Base-by-base conservation (phyloP, 2,329 filamentous ascomycete species). In the Xylariaceae sp. region DNA sequence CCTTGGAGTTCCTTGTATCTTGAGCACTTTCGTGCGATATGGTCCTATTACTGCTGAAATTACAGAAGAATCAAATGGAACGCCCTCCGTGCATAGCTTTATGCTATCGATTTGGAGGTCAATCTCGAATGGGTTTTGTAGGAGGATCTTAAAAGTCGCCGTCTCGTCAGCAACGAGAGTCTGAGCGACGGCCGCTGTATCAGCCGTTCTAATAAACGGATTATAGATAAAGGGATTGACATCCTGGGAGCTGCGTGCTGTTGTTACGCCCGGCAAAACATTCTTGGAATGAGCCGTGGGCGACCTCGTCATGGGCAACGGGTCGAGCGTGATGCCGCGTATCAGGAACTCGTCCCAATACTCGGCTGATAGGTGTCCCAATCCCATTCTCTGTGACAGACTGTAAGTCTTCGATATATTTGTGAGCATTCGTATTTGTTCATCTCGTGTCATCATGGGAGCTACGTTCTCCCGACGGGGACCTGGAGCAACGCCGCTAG, bases 261-360 rank as follows among this genome's bases (percentile, higher is more conserved):
- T 76, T 0, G 76, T 75, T 2, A 77, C 77, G 7, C 80, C 81
- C 0, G 82, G 80, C 11, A 85, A 73, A 13, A 81, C 77, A 57
- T 76, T 81, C 62, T 78, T 82, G 1, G 80, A 77, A 68, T 92
- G 89, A 4, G 87, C 80, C 55, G 90, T 82, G 0, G 90, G 87
- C 13, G 82, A 81, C 64, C 83, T 81, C 9, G 81, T 80, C 48
- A 78, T 74, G 8, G 85, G 77, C 44, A 84, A 73, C 23, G 88
- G 78, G 54, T 92, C 84, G 49, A 96, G 77, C 57, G 87, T 83
- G 66, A 96, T 78, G 63, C 86, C 86, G 53, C 94, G 86, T 51
- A 99, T 82, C 7, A 99, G 78, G 67, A 97, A 97, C 69, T 96
- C 91, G 72, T 99, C 94, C 94, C 94, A 99, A 71, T 97, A 99